Conservation (phyloP, 768 basidiomycete genomes). For the Leccinum rimulosum region DNA sequence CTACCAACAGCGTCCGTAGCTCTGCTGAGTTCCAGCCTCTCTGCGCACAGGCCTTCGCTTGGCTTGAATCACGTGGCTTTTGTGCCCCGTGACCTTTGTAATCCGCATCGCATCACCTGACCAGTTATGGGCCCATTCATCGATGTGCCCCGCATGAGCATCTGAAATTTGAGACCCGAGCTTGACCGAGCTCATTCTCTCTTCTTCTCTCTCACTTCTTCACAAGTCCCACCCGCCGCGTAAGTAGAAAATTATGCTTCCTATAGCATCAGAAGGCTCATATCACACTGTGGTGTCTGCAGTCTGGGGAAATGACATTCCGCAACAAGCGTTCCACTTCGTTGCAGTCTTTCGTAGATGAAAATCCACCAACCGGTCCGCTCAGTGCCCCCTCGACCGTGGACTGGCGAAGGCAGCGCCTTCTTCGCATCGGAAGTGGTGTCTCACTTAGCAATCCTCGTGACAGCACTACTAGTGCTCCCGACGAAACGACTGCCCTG, state of each 20-base stretch:
- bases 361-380: slow-evolving; percentile 31
- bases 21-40: no score
- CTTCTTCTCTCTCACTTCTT: not conserved
- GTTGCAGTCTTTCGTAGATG: slow-evolving; percentile 17
- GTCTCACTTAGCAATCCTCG: not conserved
- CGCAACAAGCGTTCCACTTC: slow-evolving; percentile 19
- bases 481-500: slow-evolving; percentile 38
- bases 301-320: slow-evolving; percentile 17
- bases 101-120: no score
- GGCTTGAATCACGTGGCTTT: no score
- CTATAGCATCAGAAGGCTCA: not conserved
- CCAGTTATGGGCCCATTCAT: not conserved
- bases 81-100: no score
- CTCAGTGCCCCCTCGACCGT: slow-evolving; percentile 53
- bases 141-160: not conserved
- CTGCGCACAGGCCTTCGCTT: no score
- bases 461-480: slow-evolving; percentile 5
- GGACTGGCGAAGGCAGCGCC: slow-evolving; percentile 57
- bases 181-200: not conserved
- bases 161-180: not conserved
- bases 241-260: not conserved
- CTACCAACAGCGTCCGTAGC: no score
- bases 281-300: not conserved
- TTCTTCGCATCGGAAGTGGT: slow-evolving; percentile 50
- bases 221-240: not conserved